Evolutionary conservation across 163 green algal genomes (phyloP), one percentile per base, ranked within the genome.

Genomic region (Chlorella variabilis): DNA sequence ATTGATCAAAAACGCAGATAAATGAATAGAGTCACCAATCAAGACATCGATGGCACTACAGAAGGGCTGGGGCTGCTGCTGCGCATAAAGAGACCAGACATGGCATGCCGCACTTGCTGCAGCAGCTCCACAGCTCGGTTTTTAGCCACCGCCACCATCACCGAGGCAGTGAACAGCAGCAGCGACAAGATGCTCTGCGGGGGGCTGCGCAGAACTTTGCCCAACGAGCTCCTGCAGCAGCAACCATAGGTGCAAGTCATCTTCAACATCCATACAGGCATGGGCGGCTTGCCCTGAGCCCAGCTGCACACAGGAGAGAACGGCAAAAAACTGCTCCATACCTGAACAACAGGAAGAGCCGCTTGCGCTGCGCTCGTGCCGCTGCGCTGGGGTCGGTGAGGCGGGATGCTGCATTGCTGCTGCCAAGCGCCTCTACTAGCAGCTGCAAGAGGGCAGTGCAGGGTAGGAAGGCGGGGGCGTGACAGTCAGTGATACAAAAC

Each of bases 341-440:
- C 45, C 61, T 73, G 74, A 87, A 87, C 8, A 87, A 41, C 36
- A 87, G 65, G 36, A 68, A 75, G 29, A 87, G 70, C 7, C 83
- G 71, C 36, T 82, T 84, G 63, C 77, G 81, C 77, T 84, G 68
- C 23, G 76, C 83, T n/a, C 83, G 74, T 20, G 54, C 83, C 27
- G 74, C 66, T n/a, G 82, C 67, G 2, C 65, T 71, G 31, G 27
- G 9, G 48, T 83, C 73, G 21, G 58, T 42, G 11, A 86, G 48
- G 25, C 69, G 70, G 4, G 71, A 69, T 1, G 71, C 68, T 23
- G 41, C 39, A 34, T 63, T 45, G 51, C 62, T 23, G 54, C 63
- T 83, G 62, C 45, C 69, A 48, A 83, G 45, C 36, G 39, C 75
- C 51, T 87, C 63, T 17, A 83, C 71, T 20, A 80, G 27, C 1